Evolutionary conservation across 2,329 filamentous ascomycete species (phyloP).

Genomic region (Neonectria neomacrospora): DNA sequence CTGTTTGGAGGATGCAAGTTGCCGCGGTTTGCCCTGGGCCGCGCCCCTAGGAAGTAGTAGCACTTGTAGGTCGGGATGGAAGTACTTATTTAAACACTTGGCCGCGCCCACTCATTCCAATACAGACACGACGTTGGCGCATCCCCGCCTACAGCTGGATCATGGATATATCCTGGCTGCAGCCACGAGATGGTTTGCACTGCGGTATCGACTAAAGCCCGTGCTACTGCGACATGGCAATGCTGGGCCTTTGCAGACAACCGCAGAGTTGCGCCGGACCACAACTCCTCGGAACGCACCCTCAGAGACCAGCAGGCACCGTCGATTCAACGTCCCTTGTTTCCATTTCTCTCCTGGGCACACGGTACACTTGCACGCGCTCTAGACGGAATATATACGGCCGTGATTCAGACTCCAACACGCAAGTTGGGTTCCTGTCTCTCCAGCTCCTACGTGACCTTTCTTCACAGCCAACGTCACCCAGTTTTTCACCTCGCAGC

Average conservation of each 20-base stretch:
- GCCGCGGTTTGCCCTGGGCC: not conserved
- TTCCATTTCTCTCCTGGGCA: not conserved
- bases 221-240: not conserved
- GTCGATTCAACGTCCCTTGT: not conserved
- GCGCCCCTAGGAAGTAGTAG: not conserved
- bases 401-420: not conserved
- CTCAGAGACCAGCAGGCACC: not conserved
- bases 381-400: not conserved
- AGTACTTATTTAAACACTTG: not conserved
- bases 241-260: not conserved
- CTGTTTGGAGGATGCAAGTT: slow-evolving; percentile 12
- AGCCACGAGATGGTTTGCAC: not conserved
- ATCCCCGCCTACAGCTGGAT: not conserved
- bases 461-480: not conserved
- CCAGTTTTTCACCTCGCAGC: not conserved
- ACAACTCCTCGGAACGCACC: not conserved
- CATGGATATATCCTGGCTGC: not conserved
- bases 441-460: not conserved
- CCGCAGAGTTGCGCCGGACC: not conserved
- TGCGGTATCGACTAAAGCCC: not conserved
- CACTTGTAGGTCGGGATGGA: not conserved
- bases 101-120: not conserved
- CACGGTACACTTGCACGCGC: not conserved
- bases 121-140: not conserved
- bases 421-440: not conserved